Conservation (phyloP, 106 monocot species). For the Dendrobium catenatum region DNA sequence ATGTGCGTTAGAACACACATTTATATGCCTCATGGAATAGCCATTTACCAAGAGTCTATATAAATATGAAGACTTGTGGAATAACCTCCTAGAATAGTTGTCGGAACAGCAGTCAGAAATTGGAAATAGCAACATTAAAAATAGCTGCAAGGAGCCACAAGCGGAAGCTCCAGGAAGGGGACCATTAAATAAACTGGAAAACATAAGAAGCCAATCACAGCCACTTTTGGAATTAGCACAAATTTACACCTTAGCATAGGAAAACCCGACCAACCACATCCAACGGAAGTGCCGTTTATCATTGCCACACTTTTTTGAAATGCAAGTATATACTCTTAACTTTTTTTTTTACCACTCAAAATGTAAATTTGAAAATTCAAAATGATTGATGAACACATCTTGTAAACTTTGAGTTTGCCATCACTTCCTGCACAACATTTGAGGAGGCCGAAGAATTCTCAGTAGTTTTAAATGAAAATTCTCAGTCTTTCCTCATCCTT, state of each 20-base stretch:
- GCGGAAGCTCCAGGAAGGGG: not conserved
- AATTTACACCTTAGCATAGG: not conserved
- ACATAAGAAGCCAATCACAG: not conserved
- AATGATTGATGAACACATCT: not conserved
- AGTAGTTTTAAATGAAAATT: not conserved
- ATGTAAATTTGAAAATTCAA: not conserved
- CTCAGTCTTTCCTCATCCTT: not conserved
- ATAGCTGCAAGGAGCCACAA: not conserved
- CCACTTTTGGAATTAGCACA: not conserved
- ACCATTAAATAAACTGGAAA: not conserved
- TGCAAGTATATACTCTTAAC: not conserved
- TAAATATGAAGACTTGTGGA: slow-evolving; percentile 2
- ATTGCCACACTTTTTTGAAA: not conserved
- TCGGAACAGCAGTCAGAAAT: too few species aligned
- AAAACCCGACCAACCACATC: not conserved
- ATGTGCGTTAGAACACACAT: not conserved
- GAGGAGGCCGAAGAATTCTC: not conserved
- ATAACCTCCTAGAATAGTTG: not conserved
- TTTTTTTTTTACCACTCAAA: not conserved
- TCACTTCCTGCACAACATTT: not conserved
- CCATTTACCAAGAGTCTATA: not conserved
- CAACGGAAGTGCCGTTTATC: not conserved
- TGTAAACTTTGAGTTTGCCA: not conserved
- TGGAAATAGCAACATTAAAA: not conserved
- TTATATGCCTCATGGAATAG: not conserved